Conservation (phyloP, 2,329 filamentous ascomycete genomes). For the Penicillium brevicompactum region DNA sequence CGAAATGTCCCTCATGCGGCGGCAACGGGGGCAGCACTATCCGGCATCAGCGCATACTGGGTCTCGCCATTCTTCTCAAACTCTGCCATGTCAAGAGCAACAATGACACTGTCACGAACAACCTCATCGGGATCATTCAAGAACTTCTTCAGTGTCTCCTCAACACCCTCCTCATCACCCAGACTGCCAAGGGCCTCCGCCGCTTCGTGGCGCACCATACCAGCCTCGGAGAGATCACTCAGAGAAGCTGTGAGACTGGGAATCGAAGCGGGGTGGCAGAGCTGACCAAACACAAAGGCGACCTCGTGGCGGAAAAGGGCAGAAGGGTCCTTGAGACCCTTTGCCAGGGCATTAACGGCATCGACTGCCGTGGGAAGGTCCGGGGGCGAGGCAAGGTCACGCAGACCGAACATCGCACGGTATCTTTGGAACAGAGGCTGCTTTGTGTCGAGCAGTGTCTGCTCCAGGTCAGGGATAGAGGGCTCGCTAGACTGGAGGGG, state of each 20-base stretch:
- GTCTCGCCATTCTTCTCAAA: constrained; percentile 86
- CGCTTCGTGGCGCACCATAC: constrained; percentile 97
- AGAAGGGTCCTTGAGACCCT: constrained; percentile 80
- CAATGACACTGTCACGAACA: constrained; percentile 90
- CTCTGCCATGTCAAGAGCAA: constrained; percentile 96
- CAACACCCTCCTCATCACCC: constrained; percentile 90
- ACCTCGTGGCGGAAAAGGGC: constrained; percentile 97
- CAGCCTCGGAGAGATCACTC: constrained; percentile 76
- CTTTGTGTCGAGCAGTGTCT: constrained; percentile 74
- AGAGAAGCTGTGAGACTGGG: constrained; percentile 80
- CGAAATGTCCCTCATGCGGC: constrained; percentile 29
- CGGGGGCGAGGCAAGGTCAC: constrained; percentile 91
- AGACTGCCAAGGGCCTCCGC: constrained; percentile 94
- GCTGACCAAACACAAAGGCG: constrained; percentile 95
- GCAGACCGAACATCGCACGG: constrained; percentile 95
- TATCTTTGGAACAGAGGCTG: constrained; percentile 89
- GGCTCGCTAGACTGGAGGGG: constrained; percentile 64
- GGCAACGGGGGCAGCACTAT: constrained; percentile 40
- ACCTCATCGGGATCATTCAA: constrained; percentile 89
- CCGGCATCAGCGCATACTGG: constrained; percentile 90
- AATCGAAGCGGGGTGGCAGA: constrained; percentile 95
- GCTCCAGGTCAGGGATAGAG: constrained; percentile 73
- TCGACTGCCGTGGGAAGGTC: constrained; percentile 85
- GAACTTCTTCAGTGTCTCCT: constrained; percentile 79
- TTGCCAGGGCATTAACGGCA: constrained; percentile 83